phyloP scores from a whole-genome alignment of 257 asterid species.

The Rhazya stricta region DNA sequence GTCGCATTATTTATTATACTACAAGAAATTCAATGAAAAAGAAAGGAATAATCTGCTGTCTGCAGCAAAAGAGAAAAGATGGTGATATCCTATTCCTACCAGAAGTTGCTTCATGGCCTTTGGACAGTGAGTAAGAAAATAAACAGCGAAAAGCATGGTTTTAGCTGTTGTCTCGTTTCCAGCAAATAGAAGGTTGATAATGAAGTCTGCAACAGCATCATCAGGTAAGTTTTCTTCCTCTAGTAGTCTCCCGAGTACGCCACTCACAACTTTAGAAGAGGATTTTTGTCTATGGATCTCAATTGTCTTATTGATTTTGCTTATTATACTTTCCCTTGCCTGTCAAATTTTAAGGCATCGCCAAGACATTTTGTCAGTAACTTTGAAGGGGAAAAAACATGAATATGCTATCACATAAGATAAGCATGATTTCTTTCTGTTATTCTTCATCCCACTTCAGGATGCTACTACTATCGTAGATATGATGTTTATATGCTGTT shows the following conservation, averaged over 20 bases:
- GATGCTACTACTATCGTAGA: not conserved
- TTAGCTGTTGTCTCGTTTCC: slow-evolving; percentile 92
- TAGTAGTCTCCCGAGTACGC: slow-evolving; percentile 61
- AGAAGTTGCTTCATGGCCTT: slow-evolving; percentile 66
- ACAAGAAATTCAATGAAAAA: not conserved
- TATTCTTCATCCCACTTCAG: not conserved
- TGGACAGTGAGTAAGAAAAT: slow-evolving; percentile 76
- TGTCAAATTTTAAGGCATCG: slow-evolving; percentile 20
- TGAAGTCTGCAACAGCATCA: slow-evolving; percentile 72
- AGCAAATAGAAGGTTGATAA: slow-evolving; percentile 86
- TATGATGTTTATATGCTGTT: too few species aligned
- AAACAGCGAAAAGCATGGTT: slow-evolving; percentile 85
- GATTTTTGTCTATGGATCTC: slow-evolving; percentile 44
- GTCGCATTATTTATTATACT: not conserved
- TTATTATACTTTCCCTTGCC: slow-evolving; percentile 73
- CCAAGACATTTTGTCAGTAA: not conserved
- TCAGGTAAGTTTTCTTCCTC: slow-evolving; percentile 87
- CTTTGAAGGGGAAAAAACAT: not conserved
- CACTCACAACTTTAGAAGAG: slow-evolving; percentile 39
- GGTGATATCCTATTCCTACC: slow-evolving; percentile 32
- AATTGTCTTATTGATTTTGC: slow-evolving; percentile 56
- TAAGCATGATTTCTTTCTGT: not conserved
- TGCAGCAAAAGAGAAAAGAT: not conserved
- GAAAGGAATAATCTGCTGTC: not conserved
- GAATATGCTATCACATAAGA: not conserved